Conservation (phyloP, 2,329 filamentous ascomycete genomes). For the Emmonsiellopsis sp. region DNA sequence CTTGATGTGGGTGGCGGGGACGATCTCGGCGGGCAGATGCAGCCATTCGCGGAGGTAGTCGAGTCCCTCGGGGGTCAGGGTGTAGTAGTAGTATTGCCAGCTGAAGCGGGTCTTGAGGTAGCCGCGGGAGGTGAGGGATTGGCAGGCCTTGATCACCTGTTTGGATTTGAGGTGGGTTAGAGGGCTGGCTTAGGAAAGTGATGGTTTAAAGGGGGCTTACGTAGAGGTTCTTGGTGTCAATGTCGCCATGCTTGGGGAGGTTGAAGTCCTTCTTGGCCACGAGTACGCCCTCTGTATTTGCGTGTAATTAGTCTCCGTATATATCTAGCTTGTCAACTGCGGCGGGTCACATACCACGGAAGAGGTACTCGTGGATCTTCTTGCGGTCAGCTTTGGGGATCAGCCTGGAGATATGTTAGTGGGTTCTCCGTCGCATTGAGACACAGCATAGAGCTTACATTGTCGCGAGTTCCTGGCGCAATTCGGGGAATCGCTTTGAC, state of each 20-base stretch:
- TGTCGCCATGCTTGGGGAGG: constrained; percentile 92
- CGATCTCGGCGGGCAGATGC: constrained; percentile 98
- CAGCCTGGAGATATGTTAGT: constrained; percentile 52
- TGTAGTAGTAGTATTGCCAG: constrained; percentile 99
- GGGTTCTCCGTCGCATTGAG: not conserved
- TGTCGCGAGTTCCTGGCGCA: constrained; percentile 45
- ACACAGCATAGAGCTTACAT: constrained; percentile 28
- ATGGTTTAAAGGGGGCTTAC: constrained; percentile 34
- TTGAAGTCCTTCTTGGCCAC: constrained; percentile 99
- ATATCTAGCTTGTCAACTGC: not conserved
- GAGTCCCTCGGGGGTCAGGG: constrained; percentile 97
- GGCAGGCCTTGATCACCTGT: constrained; percentile 89
- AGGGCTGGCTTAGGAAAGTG: not conserved
- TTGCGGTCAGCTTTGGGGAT: constrained; percentile 99
- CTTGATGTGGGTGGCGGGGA: constrained; percentile 99
- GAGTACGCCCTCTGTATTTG: constrained; percentile 60
- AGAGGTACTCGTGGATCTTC: constrained; percentile 99
- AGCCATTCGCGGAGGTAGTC: constrained; percentile 99
- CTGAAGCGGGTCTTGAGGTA: constrained; percentile 99
- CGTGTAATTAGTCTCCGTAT: constrained; percentile 4
- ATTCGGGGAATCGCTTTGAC: constrained; percentile 46
- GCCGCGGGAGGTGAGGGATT: constrained; percentile 95
- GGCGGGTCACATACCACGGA: constrained; percentile 58
- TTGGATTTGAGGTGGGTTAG: constrained; percentile 8
- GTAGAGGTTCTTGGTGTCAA: constrained; percentile 99